Evolutionary conservation across 2,329 filamentous ascomycete genomes (phyloP).

Genomic region (Camptophora hylomeconis): DNA sequence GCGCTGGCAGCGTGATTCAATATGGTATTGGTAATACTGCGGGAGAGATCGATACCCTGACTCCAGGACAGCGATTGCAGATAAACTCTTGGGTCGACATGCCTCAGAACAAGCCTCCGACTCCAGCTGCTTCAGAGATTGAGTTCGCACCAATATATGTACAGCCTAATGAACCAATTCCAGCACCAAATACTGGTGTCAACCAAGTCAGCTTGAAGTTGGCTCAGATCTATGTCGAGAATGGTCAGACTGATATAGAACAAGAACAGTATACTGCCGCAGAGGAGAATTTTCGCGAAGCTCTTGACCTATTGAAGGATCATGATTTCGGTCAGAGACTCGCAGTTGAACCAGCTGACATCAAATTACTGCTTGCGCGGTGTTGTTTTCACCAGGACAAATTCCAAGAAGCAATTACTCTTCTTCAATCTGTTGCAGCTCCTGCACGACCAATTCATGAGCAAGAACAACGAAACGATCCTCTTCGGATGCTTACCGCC

Average conservation of each 20-base stretch:
- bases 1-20: conserved; percentile 2
- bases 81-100: conserved; percentile 2
- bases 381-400: conserved; percentile 14
- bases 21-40: too few relatives aligned
- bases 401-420: conserved; percentile 11
- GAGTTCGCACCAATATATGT: conserved; percentile 1
- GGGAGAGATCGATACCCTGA: too few relatives aligned
- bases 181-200: conserved; percentile 5
- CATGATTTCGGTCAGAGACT: conserved; percentile 13
- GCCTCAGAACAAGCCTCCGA: conserved; percentile 2
- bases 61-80: conserved; percentile 1
- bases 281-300: conserved; percentile 15
- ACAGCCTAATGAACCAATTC: neutral
- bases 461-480: conserved; percentile 4
- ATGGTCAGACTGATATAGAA: conserved; percentile 12
- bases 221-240: conserved; percentile 9
- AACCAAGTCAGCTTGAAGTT: conserved; percentile 12
- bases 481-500: conserved; percentile 11
- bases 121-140: conserved; percentile 3
- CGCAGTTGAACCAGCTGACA: conserved; percentile 12
- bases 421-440: conserved; percentile 11
- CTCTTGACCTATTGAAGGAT: conserved; percentile 9
- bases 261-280: conserved; percentile 10
- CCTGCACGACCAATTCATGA: conserved; percentile 1
- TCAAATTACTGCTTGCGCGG: conserved; percentile 13